Conservation (phyloP, 1,284 basidiomycete species). For the Pseudozyma hubeiensis region DNA sequence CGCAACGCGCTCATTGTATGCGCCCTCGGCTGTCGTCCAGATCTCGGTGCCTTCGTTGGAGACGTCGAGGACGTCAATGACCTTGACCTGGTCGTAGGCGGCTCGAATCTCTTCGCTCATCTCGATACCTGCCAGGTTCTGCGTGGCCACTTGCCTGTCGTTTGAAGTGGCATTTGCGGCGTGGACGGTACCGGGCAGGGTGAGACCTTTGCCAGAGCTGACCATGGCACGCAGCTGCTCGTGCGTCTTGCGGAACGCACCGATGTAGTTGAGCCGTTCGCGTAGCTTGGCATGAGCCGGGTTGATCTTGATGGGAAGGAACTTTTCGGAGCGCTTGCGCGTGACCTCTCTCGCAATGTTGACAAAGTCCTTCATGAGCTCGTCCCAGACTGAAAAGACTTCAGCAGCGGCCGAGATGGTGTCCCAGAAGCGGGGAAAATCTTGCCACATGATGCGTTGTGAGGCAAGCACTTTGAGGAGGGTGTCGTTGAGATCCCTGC, state of each 20-base stretch:
- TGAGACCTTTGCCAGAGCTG: slow-evolving; percentile 82
- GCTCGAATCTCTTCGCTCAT: slow-evolving; percentile 98
- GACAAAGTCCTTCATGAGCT: slow-evolving; percentile 96
- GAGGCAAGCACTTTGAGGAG: slow-evolving; percentile 89
- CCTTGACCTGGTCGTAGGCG: slow-evolving; percentile 89
- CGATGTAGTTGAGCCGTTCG: slow-evolving; percentile 86
- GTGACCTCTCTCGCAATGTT: slow-evolving; percentile 96
- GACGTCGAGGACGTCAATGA: slow-evolving; percentile 92
- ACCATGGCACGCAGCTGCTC: slow-evolving; percentile 98
- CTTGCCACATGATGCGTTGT: slow-evolving; percentile 89
- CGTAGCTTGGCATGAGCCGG: slow-evolving; percentile 91
- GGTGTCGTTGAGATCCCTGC: slow-evolving; percentile 94
- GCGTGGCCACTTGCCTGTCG: slow-evolving; percentile 54
- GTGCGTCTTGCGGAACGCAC: slow-evolving; percentile 93
- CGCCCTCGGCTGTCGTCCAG: slow-evolving; percentile 94
- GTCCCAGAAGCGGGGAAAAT: slow-evolving; percentile 92
- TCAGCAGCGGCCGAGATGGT: slow-evolving; percentile 80
- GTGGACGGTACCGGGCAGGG: slow-evolving; percentile 19
- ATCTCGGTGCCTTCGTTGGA: slow-evolving; percentile 91
- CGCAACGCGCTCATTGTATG: slow-evolving; percentile 96
- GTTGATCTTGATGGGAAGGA: slow-evolving; percentile 95
- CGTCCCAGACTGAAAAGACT: slow-evolving; percentile 96
- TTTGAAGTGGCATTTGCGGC: slow-evolving; percentile 14
- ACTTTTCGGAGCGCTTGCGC: slow-evolving; percentile 88
- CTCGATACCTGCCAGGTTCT: slow-evolving; percentile 76